Base-by-base conservation (phyloP, 352 stramenopile species). In the Globisporangium uncinulatum region DNA sequence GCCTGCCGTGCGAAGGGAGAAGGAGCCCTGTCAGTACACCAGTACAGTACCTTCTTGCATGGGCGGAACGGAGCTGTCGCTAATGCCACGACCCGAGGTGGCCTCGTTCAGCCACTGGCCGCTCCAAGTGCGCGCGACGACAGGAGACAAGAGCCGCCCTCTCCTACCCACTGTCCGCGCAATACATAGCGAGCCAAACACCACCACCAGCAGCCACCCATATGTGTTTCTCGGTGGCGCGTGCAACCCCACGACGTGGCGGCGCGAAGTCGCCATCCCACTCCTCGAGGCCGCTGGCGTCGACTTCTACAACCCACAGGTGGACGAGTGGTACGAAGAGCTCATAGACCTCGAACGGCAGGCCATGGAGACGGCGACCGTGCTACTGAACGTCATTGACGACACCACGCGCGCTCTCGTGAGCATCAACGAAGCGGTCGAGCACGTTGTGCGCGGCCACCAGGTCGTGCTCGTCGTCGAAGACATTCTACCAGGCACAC, bases 231-330 rank as follows among this genome's bases (percentile, higher is more conserved):
- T 94, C 9, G 87, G 76, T 6, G 88, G 87, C 1, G 92, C 84
- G 8, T 97, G 88, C 63, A 95, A 95, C 65, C 87, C 88, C 31
- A 96, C 88, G 56, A 95, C 80, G 4, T 97, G 88, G 88, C 71
- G 88, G 17, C 67, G 65, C 15, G 87, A 96, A 44, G 63, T 83
- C 2, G 84, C 86, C 11, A 81, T 96, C 14, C 88, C 88, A 11
- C 51, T 89, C 42, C 76, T 97, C 13, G 72, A 89, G 11, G 69
- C 62, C 0, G 79, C 79, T 3, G 56, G 65, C 20, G 78, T 97
- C 44, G 71, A 67, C 14, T 97, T 86, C 63, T 97, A 81, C 62
- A 95, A 96, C 56, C 88, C 88, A 13, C 88, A 96, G 58, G 87
- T 96, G 34, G 87, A 95, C 58, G 84, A 96, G 46, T 96, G 88